phyloP scores from a whole-genome alignment of 192 early-diverging fungal species.

The Allomyces javanicus region DNA sequence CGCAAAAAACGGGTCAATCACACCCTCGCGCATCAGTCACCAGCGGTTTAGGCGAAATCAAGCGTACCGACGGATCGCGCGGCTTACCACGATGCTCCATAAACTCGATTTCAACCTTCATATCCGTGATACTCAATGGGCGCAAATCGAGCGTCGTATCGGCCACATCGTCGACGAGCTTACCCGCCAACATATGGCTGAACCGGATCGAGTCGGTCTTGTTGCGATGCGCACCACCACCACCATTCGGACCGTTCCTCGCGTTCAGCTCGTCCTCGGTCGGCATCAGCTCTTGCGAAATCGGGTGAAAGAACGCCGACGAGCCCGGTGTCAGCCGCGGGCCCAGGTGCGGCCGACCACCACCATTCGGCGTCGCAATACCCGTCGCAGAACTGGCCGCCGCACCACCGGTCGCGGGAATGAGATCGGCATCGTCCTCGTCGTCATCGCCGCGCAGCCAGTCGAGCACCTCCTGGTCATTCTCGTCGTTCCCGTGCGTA shows the following conservation, averaged over 20 bases:
- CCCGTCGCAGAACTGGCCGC: neutral
- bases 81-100: too few relatives aligned
- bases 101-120: neutral
- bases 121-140: neutral
- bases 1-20: too few relatives aligned
- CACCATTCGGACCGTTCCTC: too few relatives aligned
- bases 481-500: neutral
- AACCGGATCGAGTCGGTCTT: neutral
- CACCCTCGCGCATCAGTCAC: too few relatives aligned
- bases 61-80: too few relatives aligned
- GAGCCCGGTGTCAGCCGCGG: neutral
- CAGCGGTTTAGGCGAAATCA: too few relatives aligned
- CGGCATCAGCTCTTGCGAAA: too few relatives aligned
- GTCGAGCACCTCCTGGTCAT: neutral
- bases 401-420: neutral
- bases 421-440: neutral
- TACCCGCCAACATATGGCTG: neutral
- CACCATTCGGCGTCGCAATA: neutral
- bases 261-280: too few relatives aligned
- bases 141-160: neutral
- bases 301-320: neutral
- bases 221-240: neutral
- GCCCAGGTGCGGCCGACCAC: neutral
- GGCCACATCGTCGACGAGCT: neutral
- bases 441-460: neutral